These are phyloP conservation scores for Daldinia caldariorum DNA, from an alignment of 495 filamentous ascomycete genomes.

Conservation along the genomic window DNA sequence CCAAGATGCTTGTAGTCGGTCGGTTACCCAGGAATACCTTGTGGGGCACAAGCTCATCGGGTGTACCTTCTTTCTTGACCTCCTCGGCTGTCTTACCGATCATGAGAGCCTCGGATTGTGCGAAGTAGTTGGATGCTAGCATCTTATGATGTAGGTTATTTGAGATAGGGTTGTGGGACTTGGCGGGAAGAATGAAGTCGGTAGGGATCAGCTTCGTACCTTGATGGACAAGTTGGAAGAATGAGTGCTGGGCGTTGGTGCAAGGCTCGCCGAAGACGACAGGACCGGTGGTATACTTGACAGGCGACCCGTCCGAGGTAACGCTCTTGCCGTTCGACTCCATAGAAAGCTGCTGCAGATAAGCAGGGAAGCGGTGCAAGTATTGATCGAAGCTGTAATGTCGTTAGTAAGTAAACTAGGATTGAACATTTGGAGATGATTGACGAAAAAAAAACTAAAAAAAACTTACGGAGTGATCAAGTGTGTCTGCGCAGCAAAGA, in stretches of 20 bases:
- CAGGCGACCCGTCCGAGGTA: slow-evolving; percentile 86
- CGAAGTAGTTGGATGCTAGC: slow-evolving; percentile 98
- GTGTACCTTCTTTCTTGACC: slow-evolving; percentile 87
- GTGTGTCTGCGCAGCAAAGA: slow-evolving; percentile 97
- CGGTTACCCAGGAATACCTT: slow-evolving; percentile 99
- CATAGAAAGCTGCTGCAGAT: slow-evolving; percentile 99
- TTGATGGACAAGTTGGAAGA: slow-evolving; percentile 99
- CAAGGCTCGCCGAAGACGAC: slow-evolving; percentile 98
- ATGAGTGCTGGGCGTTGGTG: slow-evolving; percentile 99
- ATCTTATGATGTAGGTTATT: slow-evolving; percentile 96
- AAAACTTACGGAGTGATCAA: slow-evolving; percentile 82
- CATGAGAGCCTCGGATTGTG: slow-evolving; percentile 97
- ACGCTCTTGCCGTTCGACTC: slow-evolving; percentile 99
- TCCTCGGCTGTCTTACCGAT: slow-evolving; percentile 93
- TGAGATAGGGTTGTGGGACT: slow-evolving; percentile 95
- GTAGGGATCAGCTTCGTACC: slow-evolving; percentile 98
- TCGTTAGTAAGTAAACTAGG: slow-evolving; percentile 32
- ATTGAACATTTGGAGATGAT: not conserved
- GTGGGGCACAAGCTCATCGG: slow-evolving; percentile 88
- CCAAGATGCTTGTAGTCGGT: slow-evolving; percentile 93
- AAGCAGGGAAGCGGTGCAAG: slow-evolving; percentile 97
- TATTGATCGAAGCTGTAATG: slow-evolving; percentile 88
- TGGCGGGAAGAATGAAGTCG: slow-evolving; percentile 94
- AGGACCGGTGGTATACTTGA: slow-evolving; percentile 94
- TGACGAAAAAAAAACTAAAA: no score